These are phyloP conservation scores for Cladosporium sp. DNA, from an alignment of 2,329 filamentous ascomycete genomes.

Conservation along the genomic window DNA sequence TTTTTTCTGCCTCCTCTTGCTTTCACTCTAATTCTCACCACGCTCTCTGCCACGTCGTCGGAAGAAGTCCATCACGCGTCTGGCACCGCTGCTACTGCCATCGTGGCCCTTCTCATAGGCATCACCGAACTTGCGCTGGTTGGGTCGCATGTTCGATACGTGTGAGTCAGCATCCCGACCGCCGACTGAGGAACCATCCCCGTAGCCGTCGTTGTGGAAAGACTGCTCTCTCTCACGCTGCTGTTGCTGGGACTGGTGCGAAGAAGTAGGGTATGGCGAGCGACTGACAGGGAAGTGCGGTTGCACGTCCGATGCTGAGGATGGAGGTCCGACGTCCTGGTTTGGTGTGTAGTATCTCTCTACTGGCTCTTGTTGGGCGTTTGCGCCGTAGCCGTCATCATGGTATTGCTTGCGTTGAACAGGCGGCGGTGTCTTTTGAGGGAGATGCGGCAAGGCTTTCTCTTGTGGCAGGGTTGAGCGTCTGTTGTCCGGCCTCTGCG, in stretches of 20 bases:
- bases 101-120: constrained; percentile 77
- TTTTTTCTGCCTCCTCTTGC: neutral
- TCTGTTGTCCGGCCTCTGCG: constrained; percentile 18
- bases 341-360: constrained; percentile 31
- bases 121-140: constrained; percentile 79
- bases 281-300: constrained; percentile 6
- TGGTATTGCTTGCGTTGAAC: constrained; percentile 28
- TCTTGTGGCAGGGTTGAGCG: constrained; percentile 19
- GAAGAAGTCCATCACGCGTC: constrained; percentile 98
- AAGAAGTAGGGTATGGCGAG: constrained; percentile 6
- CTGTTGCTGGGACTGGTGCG: constrained; percentile 1
- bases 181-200: constrained; percentile 28
- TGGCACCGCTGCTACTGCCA: constrained; percentile 80
- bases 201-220: constrained; percentile 30
- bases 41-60: constrained; percentile 70
- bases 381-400: constrained; percentile 25
- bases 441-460: constrained; percentile 26
- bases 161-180: constrained; percentile 32
- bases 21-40: constrained; percentile 3
- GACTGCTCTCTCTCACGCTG: constrained; percentile 17
- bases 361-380: constrained; percentile 21
- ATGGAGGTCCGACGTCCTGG: constrained; percentile 18
- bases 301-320: constrained; percentile 5
- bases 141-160: constrained; percentile 56
- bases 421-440: constrained; percentile 18